Evolutionary conservation across 2,329 filamentous ascomycete genomes (phyloP), one percentile per base, ranked within the genome.

Genomic region (Apiospora kogelbergensis): DNA sequence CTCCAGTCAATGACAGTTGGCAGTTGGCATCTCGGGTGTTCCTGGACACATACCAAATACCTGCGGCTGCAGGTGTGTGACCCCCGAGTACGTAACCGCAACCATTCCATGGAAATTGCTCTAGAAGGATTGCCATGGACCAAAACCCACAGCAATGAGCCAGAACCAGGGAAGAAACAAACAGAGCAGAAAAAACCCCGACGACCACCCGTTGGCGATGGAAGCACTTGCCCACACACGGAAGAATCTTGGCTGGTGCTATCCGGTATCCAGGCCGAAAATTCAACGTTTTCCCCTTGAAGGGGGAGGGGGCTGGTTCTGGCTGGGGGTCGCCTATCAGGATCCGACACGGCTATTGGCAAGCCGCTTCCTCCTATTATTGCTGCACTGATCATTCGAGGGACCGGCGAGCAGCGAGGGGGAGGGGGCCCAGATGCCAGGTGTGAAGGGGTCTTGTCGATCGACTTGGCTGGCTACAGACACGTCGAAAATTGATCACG

Each of bases 401-500:
- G 53, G 53, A 37, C 53, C 26, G 26, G 53, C 53, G 53, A 37
- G 40, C 7, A 42, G 40, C 40, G 40, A 41, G 40, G 40, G 40
- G 40, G 40, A 10, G 26, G 26, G n/a, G n/a, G n/a, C n/a, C n/a
- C n/a, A n/a, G n/a, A n/a, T n/a, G 13, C 48, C 24, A 57, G 48
- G 48, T 57, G 48, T 10, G 48, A 30, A 57, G 15, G 53, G 30
- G 30, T 60, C 53, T 30, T 60, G 53, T 60, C 53, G 53, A 60
- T 60, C 53, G 53, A 60, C 53, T 60, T 60, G 53, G 53, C 53
- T n/a, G 30, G 53, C 53, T 13, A 20, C 53, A 33, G 30, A 60
- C 53, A 33, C 33, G 53, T 60, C 53, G 53, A 60, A 60, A 60
- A 60, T 60, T 60, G 53, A 60, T 73, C 67, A 69, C 65, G 68